Percentiles rank a stretch among this genome's conserved stretches.
Conservation (phyloP, 129 eudicot genomes). For the Smallanthus sonchifolius region DNA sequence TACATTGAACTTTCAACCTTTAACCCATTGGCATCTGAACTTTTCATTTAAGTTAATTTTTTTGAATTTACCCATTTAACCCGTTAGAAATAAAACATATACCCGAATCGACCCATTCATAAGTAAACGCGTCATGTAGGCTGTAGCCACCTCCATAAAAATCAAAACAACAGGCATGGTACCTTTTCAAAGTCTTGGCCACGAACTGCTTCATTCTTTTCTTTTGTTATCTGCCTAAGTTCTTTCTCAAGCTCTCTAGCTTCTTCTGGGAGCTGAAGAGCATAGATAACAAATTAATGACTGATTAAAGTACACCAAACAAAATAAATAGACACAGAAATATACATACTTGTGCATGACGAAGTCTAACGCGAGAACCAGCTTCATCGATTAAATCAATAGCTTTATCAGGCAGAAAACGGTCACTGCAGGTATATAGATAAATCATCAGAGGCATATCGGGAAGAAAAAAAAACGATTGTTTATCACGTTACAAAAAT, state of each 20-base stretch:
- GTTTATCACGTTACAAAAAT: background rate
- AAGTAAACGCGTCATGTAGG: background rate
- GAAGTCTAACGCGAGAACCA: slow-evolving; percentile 91
- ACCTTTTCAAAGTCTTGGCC: slow-evolving; percentile 96
- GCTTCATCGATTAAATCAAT: slow-evolving; percentile 94
- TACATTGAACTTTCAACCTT: background rate
- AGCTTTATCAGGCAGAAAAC: slow-evolving; percentile 93
- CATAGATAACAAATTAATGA: slow-evolving; percentile 2
- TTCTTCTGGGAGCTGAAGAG: slow-evolving; percentile 84
- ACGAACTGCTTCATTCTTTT: slow-evolving; percentile 85
- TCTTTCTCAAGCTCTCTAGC: slow-evolving; percentile 96
- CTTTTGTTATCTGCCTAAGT: slow-evolving; percentile 83
- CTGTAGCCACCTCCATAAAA: background rate
- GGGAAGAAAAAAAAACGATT: background rate
- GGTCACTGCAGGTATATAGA: slow-evolving; percentile 53
- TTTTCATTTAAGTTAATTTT: background rate
- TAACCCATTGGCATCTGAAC: background rate
- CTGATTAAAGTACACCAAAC: background rate
- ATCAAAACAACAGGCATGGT: background rate
- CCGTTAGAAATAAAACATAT: background rate
- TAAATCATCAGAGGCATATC: slow-evolving; percentile 7
- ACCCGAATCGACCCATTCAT: background rate
- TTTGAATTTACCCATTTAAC: background rate
- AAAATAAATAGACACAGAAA: background rate
- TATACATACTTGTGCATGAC: slow-evolving; percentile 72